Conservation (phyloP, 2,329 filamentous ascomycete genomes). For the Fusarium sacchari region DNA sequence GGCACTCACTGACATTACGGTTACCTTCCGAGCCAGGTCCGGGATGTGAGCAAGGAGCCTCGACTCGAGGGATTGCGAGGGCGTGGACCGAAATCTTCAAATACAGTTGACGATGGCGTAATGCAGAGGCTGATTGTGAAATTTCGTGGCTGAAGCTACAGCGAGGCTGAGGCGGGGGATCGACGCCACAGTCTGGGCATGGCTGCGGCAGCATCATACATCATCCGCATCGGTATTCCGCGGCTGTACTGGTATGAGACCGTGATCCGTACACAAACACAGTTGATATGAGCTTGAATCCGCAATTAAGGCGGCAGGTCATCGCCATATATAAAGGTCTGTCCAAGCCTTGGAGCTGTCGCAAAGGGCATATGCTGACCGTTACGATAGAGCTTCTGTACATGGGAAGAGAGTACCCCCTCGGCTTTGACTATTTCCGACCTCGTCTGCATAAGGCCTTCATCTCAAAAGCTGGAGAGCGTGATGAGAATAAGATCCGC, state of each 20-base stretch:
- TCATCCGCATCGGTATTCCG: not conserved
- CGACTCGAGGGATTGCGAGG: not conserved
- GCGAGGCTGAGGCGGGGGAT: conserved; percentile 25
- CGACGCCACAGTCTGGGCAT: conserved; percentile 25
- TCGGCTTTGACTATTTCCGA: conserved; percentile 83
- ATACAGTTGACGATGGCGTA: not conserved
- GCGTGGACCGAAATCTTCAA: not conserved
- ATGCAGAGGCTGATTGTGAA: not conserved
- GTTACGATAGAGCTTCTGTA: conserved; percentile 76
- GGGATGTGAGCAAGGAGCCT: not conserved
- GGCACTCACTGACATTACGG: not conserved
- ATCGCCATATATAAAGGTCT: conserved; percentile 89
- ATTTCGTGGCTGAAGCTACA: conserved; percentile 33
- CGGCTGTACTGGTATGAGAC: not conserved
- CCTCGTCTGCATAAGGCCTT: conserved; percentile 87
- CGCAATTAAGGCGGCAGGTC: conserved; percentile 77
- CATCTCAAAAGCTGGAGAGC: conserved; percentile 74
- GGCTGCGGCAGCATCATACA: conserved; percentile 23
- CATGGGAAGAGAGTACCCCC: conserved; percentile 86
- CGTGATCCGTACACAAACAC: conserved; percentile 6
- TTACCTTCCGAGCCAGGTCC: no score
- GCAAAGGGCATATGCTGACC: not conserved
- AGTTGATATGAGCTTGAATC: conserved; percentile 52
- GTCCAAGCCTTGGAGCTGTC: not conserved
- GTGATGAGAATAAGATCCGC: conserved; percentile 78